Evolutionary conservation across 2,329 filamentous ascomycete genomes (phyloP), one percentile per base, ranked within the genome.

Genomic region (Boeremia exigua): DNA sequence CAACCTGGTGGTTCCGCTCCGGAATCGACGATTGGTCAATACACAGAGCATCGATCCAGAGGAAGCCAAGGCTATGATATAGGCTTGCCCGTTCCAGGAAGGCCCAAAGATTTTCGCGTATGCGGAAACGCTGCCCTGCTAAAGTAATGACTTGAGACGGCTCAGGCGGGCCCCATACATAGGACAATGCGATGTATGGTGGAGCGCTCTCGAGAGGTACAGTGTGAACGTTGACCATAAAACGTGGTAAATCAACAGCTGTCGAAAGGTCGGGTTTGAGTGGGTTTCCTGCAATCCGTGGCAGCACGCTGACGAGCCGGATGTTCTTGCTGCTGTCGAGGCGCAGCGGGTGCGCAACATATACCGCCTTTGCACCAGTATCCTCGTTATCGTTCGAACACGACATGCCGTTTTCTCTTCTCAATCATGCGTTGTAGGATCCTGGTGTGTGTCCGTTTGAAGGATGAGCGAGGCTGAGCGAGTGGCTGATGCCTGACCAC

Each of bases 111-210:
- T 44, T 44, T 10, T 29, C 25, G 2, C 39, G 39, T 10, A 42
- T 17, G 3, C 3, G 4, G 4, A 42, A 17, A 3, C 12, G 25
- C 68, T 2, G 44, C 5, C 0, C 30, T 30, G 17, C 63, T 42
- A 12, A 4, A 38, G 53, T 66, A 68, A 48, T 42, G 7, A 11
- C 4, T 6, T 12, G 11, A 25, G 25, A 65, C 69, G 17, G 61
- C 58, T 36, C 62, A 58, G 6, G 59, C 14, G 6, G 19, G 11
- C 70, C 62, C 70, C 71, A 74, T 0, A 64, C 62, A 37, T 73
- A 72, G 0, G 68, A 73, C 10, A 68, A 55, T 0, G 69, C 62
- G 33, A 68, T 66, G 48, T 73, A 72, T 19, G 69, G 61, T 2
- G 69, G 69, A 17, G 54, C 59, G 30, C 27, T 15, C 8, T 59